Percentiles rank a stretch among this genome's conserved stretches.
These are phyloP conservation scores for Diplocarpon rosae DNA, from an alignment of 2,329 filamentous ascomycete species.

Conservation along the genomic window DNA sequence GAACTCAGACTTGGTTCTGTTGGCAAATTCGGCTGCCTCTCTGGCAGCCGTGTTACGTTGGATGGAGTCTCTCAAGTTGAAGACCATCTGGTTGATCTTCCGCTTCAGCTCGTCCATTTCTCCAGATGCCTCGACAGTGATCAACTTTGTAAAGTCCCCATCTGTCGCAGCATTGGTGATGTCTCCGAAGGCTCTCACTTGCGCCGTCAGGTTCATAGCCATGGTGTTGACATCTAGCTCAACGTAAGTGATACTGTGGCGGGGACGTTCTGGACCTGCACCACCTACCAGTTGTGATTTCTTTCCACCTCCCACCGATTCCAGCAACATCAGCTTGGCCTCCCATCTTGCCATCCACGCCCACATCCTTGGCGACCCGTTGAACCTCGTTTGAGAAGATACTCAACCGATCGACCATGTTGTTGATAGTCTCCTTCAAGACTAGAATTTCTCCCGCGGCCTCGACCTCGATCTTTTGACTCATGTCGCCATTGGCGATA, in stretches of 20 bases:
- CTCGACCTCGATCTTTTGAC: conserved; percentile 88
- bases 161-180: conserved; percentile 97
- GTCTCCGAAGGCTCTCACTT: conserved; percentile 95
- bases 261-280: background rate
- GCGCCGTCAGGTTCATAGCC: conserved; percentile 69
- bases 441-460: conserved; percentile 91
- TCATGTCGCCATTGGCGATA: conserved; percentile 92
- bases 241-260: conserved; percentile 1
- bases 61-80: conserved; percentile 88
- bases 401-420: conserved; percentile 93
- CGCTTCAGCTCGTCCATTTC: conserved; percentile 99
- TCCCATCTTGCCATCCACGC: conserved; percentile 96
- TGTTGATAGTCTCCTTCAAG: conserved; percentile 92
- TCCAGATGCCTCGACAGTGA: conserved; percentile 92
- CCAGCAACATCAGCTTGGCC: conserved; percentile 91
- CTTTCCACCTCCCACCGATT: conserved; percentile 90
- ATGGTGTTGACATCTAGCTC: conserved; percentile 26
- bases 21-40: conserved; percentile 90
- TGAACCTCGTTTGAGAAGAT: conserved; percentile 96
- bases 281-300: conserved; percentile 72
- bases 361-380: conserved; percentile 89
- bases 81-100: conserved; percentile 99
- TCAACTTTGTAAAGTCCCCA: conserved; percentile 92
- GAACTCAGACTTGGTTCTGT: conserved; percentile 98
- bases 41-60: conserved; percentile 92